Evolutionary conservation across 306 rosid genomes (phyloP), one percentile per base, ranked within the genome.

Genomic region (Boehmeria nivea): DNA sequence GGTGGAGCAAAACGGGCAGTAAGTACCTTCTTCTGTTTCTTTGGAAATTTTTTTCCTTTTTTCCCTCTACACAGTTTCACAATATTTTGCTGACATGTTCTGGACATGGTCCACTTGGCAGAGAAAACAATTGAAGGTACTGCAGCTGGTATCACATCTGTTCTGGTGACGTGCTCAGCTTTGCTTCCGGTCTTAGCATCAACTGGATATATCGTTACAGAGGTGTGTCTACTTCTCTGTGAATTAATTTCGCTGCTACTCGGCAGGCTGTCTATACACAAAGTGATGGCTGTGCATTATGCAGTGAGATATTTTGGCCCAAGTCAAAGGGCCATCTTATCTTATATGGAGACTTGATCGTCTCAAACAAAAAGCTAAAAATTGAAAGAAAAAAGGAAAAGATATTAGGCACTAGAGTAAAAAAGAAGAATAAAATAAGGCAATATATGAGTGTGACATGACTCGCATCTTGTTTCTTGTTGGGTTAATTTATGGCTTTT

Each of bases 61-160:
- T 9, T 6, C 23, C 14, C 43, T 6, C 23, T 17, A 51, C 46
- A 12, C 22, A n/a, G 51, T 33, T 45, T 47, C 54, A 24, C 44
- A 42, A 49, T 48, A 31, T 19, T 45, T 47, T 51, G 7, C 57
- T 51, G 55, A 68, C 46, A 21, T 39, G 17, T 64, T 49, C 21
- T 67, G 39, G 23, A 61, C 47, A 47, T 64, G 59, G 20, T 62
- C 65, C 55, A 17, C 42, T 77, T 73, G 42, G 65, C 73, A 91
- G 99, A 87, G 87, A 91, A 87, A 84, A 91, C 99, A 22, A 73
- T 91, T 69, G 99, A 91, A 87, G 99, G 96, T 24, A 91, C 99
- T 33, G 95, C 96, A 15, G 99, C 99, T 69, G 99, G 99, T 59
- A 91, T 91, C 73, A 82, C 96, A 42, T 91, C 96, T 63, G 95